Percentiles rank a stretch among this genome's conserved stretches.
These are phyloP conservation scores for Cairneyella variabilis DNA, from an alignment of 495 filamentous ascomycete genomes.

Conservation along the genomic window DNA sequence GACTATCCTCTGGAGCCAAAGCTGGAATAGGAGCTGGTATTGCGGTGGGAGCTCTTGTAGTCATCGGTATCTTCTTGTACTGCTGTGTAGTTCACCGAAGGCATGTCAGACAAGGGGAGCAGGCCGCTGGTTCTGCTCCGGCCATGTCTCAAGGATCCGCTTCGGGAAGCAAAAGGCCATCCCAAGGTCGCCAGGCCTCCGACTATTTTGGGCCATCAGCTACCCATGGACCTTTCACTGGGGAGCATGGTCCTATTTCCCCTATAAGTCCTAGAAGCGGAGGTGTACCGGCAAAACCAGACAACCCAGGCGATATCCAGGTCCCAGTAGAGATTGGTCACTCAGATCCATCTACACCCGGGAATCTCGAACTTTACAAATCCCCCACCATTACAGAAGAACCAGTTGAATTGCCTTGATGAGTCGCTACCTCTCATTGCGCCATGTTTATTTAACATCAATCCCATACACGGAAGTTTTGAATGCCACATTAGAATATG, in stretches of 20 bases:
- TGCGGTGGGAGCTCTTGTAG: slow-evolving; percentile 3
- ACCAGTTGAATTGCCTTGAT: slow-evolving; percentile 21
- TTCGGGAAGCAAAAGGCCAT: background rate
- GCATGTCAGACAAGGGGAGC: background rate
- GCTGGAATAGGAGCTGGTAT: slow-evolving; percentile 24
- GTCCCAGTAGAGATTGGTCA: slow-evolving; percentile 23
- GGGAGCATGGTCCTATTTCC: background rate
- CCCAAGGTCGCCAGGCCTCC: slow-evolving; percentile 3
- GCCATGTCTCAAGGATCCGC: slow-evolving; percentile 6
- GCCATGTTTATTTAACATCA: background rate
- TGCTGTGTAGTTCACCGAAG: slow-evolving; percentile 20
- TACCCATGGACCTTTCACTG: slow-evolving; percentile 18
- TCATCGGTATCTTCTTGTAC: slow-evolving; percentile 11
- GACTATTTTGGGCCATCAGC: slow-evolving; percentile 25
- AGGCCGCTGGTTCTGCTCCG: slow-evolving; percentile 1
- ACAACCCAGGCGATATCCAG: slow-evolving; percentile 20
- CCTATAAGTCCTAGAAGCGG: background rate
- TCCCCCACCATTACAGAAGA: background rate
- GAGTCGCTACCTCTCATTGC: no score
- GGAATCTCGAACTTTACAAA: slow-evolving; percentile 8
- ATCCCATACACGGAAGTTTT: background rate
- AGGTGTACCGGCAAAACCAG: slow-evolving; percentile 16
- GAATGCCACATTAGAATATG: slow-evolving; percentile 13
- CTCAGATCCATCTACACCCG: slow-evolving; percentile 11
- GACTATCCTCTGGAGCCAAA: slow-evolving; percentile 24